These are phyloP conservation scores for Pythium diclinum DNA, from an alignment of 352 stramenopile species.

Conservation along the genomic window DNA sequence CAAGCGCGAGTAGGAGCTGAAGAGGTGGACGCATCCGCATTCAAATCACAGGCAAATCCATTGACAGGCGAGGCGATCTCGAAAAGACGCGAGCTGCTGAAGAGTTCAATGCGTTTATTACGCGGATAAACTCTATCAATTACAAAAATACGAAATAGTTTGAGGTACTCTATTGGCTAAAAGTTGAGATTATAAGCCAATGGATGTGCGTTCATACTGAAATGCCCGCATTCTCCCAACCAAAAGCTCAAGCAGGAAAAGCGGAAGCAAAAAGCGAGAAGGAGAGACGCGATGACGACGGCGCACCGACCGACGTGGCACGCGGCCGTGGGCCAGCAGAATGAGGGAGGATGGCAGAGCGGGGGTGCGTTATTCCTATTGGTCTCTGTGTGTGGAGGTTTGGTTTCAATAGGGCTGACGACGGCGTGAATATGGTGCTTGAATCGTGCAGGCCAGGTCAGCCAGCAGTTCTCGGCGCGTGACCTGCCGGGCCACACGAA, in stretches of 20 bases:
- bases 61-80: constrained; percentile 1
- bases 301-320: constrained; percentile 84
- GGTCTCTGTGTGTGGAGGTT: neutral
- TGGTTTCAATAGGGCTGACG: neutral
- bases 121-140: neutral
- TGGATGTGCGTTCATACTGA: neutral
- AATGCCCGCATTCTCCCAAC: constrained; percentile 4
- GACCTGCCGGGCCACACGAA: constrained; percentile 80
- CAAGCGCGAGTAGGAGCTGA: neutral
- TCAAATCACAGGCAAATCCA: neutral
- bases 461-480: constrained; percentile 75
- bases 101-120: neutral
- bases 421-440: neutral
- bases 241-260: constrained; percentile 4
- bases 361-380: constrained; percentile 38
- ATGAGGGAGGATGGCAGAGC: constrained; percentile 82
- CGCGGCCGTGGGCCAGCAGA: constrained; percentile 81
- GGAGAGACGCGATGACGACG: constrained; percentile 61
- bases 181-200: constrained; percentile 3
- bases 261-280: neutral
- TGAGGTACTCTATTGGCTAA: neutral
- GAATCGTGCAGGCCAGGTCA: constrained; percentile 51
- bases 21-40: neutral
- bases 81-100: constrained; percentile 8
- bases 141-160: neutral